Conservation (phyloP, 805 yeast genomes). For the Tetrapisispora pingtungensis region DNA sequence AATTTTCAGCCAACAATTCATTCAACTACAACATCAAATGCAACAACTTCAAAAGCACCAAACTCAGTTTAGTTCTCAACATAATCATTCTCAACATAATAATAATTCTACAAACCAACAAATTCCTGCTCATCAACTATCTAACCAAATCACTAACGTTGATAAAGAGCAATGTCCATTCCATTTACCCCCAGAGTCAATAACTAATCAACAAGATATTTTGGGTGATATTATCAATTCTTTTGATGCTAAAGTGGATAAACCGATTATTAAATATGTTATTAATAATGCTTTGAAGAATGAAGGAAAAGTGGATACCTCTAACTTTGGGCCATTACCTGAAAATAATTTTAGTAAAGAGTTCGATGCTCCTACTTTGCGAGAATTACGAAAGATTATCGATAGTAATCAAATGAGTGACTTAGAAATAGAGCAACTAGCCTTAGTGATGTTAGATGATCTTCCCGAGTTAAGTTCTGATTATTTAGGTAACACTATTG, state of each 20-base stretch:
- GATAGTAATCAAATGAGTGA: constrained; percentile 45
- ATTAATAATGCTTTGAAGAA: constrained; percentile 37
- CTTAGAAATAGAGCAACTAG: constrained; percentile 68
- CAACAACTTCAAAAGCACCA: constrained; percentile 10
- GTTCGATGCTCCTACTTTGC: constrained; percentile 77
- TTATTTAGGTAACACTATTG: constrained; percentile 90
- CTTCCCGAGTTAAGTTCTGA: constrained; percentile 86
- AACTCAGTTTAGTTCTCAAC: neutral
- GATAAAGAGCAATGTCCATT: constrained; percentile 31
- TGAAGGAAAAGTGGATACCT: constrained; percentile 36
- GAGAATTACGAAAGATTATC: constrained; percentile 73
- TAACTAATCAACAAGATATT: constrained; percentile 10
- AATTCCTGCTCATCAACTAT: neutral
- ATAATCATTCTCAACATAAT: neutral
- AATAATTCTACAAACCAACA: neutral
- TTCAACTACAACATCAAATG: neutral
- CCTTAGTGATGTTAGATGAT: constrained; percentile 76
- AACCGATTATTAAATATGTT: constrained; percentile 32
- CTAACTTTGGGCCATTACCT: constrained; percentile 65
- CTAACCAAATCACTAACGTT: constrained; percentile 4
- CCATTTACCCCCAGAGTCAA: constrained; percentile 26
- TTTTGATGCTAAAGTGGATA: constrained; percentile 18
- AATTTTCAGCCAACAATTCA: constrained; percentile 9
- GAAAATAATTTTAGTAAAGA: constrained; percentile 58
- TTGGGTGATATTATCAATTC: constrained; percentile 17